A percentile compares a stretch with the other conserved stretches of the same genome.
These are phyloP conservation scores for Stenogyne calaminthoides DNA, from an alignment of 305 asterid species.

Conservation along the genomic window DNA sequence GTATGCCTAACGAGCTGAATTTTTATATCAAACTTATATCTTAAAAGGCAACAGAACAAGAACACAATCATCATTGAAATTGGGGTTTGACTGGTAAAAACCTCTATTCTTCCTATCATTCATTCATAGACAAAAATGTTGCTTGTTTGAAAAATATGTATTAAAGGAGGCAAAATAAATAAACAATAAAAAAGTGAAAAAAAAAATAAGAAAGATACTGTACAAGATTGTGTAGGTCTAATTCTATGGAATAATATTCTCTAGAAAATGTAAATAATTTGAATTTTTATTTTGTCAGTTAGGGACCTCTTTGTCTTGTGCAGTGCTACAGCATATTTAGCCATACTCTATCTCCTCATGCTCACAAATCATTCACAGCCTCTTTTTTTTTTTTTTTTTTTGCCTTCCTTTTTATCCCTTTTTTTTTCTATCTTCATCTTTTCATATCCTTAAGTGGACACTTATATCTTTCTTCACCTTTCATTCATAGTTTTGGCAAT, in stretches of 20 bases:
- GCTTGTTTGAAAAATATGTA: constrained; percentile 8
- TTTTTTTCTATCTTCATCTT: constrained; percentile 33
- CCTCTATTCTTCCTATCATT: constrained; percentile 10
- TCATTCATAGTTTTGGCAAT: constrained; percentile 1
- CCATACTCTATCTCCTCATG: constrained; percentile 51
- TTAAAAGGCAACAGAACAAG: no score
- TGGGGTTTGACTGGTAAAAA: not conserved
- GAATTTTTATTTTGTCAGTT: constrained; percentile 31
- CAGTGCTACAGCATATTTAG: constrained; percentile 39
- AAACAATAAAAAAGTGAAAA: not conserved
- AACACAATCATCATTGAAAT: not conserved
- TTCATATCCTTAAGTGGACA: constrained; percentile 22
- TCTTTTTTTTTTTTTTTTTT: not conserved
- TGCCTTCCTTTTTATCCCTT: constrained; percentile 26
- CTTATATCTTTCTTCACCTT: not conserved
- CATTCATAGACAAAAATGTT: constrained; percentile 18
- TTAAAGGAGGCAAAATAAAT: constrained; percentile 6
- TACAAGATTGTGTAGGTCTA: constrained; percentile 37
- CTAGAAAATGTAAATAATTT: constrained; percentile 29
- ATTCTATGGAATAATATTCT: constrained; percentile 28
- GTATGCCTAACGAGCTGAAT: no score
- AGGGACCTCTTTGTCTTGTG: constrained; percentile 52
- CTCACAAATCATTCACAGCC: constrained; percentile 48
- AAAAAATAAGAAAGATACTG: constrained; percentile 29
- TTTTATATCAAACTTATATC: no score